Evolutionary conservation across 768 basidiomycete species (phyloP).

Genomic region (Pulveroboletus ravenelii): DNA sequence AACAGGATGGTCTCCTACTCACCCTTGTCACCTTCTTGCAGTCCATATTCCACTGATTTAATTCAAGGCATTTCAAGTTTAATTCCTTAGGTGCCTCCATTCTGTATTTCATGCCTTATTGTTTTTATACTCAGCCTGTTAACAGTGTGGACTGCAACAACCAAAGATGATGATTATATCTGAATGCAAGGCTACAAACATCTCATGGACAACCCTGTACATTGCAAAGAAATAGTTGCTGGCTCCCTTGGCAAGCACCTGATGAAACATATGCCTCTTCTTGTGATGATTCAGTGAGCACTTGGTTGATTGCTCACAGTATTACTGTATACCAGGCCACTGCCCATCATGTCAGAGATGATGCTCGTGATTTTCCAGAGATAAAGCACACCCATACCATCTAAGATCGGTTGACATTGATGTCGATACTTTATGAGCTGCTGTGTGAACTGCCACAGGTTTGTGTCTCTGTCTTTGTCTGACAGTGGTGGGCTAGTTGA

Average conservation of each 20-base stretch:
- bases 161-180: constrained; percentile 56
- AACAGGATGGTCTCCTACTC: constrained; percentile 60
- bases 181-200: constrained; percentile 61
- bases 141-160: constrained; percentile 69
- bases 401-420: constrained; percentile 26
- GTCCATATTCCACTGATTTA: constrained; percentile 42
- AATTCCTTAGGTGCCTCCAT: constrained; percentile 29
- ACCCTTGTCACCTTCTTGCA: constrained; percentile 53
- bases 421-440: constrained; percentile 46
- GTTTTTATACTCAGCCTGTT: background rate
- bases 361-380: constrained; percentile 36
- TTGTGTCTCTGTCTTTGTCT: constrained; percentile 1
- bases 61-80: constrained; percentile 17
- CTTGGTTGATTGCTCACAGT: constrained; percentile 20
- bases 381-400: constrained; percentile 30
- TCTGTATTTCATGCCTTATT: background rate
- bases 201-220: constrained; percentile 44
- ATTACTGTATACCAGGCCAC: constrained; percentile 24
- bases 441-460: constrained; percentile 61
- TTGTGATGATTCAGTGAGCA: background rate
- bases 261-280: constrained; percentile 40
- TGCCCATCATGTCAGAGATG: constrained; percentile 32
- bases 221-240: constrained; percentile 73
- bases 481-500: constrained; percentile 1
- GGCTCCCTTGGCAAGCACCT: constrained; percentile 55